These are phyloP conservation scores for Trebouxia sp. DNA, from an alignment of 139 green algal genomes.

Conservation along the genomic window DNA sequence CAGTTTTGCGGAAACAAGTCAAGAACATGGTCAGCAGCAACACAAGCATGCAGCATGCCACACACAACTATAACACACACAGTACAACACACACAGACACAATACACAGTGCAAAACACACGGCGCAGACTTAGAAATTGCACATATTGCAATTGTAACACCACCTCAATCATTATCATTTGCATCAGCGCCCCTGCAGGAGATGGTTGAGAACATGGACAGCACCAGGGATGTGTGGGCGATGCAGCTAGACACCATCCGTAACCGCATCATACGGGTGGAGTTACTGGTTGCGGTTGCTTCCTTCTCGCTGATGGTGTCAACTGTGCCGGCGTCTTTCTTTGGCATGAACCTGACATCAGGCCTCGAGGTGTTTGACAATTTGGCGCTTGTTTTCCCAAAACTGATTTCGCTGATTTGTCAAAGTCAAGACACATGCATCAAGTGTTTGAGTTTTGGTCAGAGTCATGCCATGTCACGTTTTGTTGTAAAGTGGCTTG, in stretches of 20 bases:
- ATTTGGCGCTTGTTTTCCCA: too few species aligned
- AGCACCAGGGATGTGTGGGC: constrained; percentile 54
- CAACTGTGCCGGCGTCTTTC: constrained; percentile 52
- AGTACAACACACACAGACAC: too few species aligned
- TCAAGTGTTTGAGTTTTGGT: too few species aligned
- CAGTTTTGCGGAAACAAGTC: too few species aligned
- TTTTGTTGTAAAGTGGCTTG: too few species aligned
- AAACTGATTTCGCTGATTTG: not conserved
- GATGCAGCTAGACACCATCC: constrained; percentile 60
- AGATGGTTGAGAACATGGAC: constrained; percentile 52
- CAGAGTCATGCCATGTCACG: too few species aligned
- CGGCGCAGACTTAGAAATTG: not conserved
- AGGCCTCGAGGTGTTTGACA: constrained; percentile 44
- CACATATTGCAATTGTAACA: too few species aligned
- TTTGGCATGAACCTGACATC: constrained; percentile 63
- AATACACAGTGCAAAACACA: too few species aligned
- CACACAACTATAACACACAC: too few species aligned
- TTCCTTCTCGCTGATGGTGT: constrained; percentile 38
- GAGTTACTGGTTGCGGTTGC: constrained; percentile 51
- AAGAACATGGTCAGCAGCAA: too few species aligned
- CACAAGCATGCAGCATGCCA: too few species aligned
- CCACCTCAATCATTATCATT: not conserved
- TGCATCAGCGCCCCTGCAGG: constrained; percentile 20
- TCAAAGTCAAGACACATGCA: too few species aligned
- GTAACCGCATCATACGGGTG: constrained; percentile 60